Evolutionary conservation across 352 stramenopile species (phyloP).

Genomic region (Hyphochytrium catenoides): DNA sequence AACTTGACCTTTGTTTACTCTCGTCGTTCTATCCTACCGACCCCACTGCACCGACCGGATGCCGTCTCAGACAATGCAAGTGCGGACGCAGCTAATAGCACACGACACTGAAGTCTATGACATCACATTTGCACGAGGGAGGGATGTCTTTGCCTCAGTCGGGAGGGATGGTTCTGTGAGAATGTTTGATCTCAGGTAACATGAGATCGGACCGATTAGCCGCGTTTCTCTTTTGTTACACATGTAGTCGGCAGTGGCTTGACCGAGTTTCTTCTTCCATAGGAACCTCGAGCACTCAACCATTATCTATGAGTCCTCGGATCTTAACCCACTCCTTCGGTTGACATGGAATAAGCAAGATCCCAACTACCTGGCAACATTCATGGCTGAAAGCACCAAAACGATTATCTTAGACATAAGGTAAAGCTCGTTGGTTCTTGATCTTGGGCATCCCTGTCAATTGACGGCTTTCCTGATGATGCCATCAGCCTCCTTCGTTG

Average conservation of each 20-base stretch:
- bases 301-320: conserved; percentile 86
- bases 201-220: conserved; percentile 17
- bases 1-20: too few relatives aligned
- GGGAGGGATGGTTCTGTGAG: conserved; percentile 85
- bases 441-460: too few relatives aligned
- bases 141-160: conserved; percentile 88
- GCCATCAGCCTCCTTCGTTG: conserved; percentile 60
- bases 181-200: conserved; percentile 86
- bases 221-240: not conserved
- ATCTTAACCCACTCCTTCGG: conserved; percentile 66
- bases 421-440: too few relatives aligned
- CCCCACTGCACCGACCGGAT: too few relatives aligned
- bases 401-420: conserved; percentile 91
- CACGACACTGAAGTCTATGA: conserved; percentile 98
- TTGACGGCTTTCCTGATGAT: too few relatives aligned
- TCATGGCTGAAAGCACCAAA: conserved; percentile 66
- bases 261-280: not conserved
- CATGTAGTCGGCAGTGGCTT: not conserved
- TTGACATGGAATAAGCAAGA: conserved; percentile 94
- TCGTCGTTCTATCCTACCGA: too few relatives aligned
- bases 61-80: conserved; percentile 10
- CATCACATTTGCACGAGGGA: conserved; percentile 75
- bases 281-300: conserved; percentile 66
- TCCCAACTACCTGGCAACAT: conserved; percentile 85
- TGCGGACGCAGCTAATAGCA: conserved; percentile 84